Base-by-base conservation (phyloP, 164 flowering plant genomes). In the Chimonanthus praecox region DNA sequence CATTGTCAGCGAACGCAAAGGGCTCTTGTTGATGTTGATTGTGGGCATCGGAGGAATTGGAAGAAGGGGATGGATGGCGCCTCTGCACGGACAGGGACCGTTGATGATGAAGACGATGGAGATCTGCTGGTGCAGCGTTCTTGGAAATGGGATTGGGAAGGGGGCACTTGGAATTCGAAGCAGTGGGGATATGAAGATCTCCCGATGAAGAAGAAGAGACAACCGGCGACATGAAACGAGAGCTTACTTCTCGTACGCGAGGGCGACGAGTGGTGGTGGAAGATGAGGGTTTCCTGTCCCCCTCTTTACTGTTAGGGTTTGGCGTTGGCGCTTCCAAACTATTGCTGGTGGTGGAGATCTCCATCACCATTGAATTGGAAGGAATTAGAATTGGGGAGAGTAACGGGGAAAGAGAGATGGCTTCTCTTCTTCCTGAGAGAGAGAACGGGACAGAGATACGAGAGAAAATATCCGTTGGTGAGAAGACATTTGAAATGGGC, bases 221-320 rank as follows among this genome's bases (percentile, higher is more conserved):
- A 49, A 67, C 76, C 20, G 83, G 80, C 44, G 83, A 75, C 83
- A 81, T 81, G 68, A 81, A 81, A 64, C 83, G 74, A 6, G 83
- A 81, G 67, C 77, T 78, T 7, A 81, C 83, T 45, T 75, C 80
- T 18, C 77, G 70, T 50, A 81, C 80, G 43, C 77, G 50, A 3
- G 83, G 80, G 45, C 83, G 67, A 2, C 83, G 80, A 60, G 64
- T 73, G 46, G 46, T 15, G 13, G 69, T 43, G 10, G 68, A 44
- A 33, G 47, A 33, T 15, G 68, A 21, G 9, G 46, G 33, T 15
- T 54, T 54, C 60, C 16, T 54, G 10, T 54, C 60, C 16, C 16
- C 16, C 16, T 54, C 60, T 54, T 33, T 33, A 33, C 60, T 9
- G 60, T 10, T 54, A n/a, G 60, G n/a, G 60, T 54, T 47, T n/a